Percentiles rank a stretch among this genome's conserved stretches.
Evolutionary conservation across 1,284 basidiomycete species (phyloP).

Genomic region (Ceratobasidium papillatum): DNA sequence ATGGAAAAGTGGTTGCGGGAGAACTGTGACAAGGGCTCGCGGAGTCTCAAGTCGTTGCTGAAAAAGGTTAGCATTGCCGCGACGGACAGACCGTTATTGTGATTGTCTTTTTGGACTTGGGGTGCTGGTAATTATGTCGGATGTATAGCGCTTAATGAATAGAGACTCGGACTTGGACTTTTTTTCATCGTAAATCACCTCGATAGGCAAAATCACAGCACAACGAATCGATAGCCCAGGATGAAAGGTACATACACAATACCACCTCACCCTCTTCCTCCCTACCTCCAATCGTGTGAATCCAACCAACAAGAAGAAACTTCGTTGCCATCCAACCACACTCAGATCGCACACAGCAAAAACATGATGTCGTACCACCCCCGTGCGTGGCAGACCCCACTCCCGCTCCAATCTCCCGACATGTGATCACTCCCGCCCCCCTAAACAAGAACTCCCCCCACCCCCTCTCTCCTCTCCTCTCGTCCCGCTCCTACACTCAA

Average conservation of each 20-base stretch:
- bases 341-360: conserved; percentile 27
- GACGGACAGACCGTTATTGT: conserved; percentile 25
- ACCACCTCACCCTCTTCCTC: conserved; percentile 13
- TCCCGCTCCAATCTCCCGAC: neutral
- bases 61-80: conserved; percentile 71
- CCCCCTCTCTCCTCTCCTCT: neutral
- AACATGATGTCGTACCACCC: conserved; percentile 40
- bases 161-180: neutral
- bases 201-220: conserved; percentile 23
- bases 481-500: conserved; percentile 39
- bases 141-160: neutral
- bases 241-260: conserved; percentile 36
- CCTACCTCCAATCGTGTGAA: neutral
- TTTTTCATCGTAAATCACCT: neutral
- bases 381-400: conserved; percentile 29
- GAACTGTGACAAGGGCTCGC: conserved; percentile 56
- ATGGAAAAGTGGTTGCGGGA: conserved; percentile 87
- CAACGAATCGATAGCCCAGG: conserved; percentile 37
- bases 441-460: neutral
- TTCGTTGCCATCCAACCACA: neutral
- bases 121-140: conserved; percentile 4
- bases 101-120: neutral
- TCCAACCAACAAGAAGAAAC: neutral
- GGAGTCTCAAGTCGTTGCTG: conserved; percentile 83
- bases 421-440: neutral